A percentile compares a stretch with the other conserved stretches of the same genome.
phyloP scores from a whole-genome alignment of 164 flowering plant species.

The Berberis thunbergii region DNA sequence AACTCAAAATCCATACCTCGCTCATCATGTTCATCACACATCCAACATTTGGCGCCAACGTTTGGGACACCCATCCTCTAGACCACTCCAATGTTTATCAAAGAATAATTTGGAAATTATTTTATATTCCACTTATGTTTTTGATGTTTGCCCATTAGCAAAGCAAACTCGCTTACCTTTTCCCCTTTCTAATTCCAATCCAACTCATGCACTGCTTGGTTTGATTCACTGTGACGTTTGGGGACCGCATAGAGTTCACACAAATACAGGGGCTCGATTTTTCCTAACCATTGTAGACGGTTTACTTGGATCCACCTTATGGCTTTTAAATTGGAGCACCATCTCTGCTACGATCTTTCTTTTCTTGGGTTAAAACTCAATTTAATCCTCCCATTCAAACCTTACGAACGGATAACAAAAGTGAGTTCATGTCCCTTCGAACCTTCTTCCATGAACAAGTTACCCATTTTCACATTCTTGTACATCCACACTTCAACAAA shows the following conservation, averaged over 20 bases:
- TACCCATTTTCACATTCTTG: not conserved
- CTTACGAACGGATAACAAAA: too few relatives aligned
- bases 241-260: not conserved
- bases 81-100: too few relatives aligned
- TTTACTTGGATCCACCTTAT: too few relatives aligned
- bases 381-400: too few relatives aligned
- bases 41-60: too few relatives aligned
- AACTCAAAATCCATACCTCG: too few relatives aligned
- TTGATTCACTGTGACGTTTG: not conserved
- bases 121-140: not conserved
- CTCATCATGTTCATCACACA: too few relatives aligned
- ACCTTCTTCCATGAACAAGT: too few relatives aligned
- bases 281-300: not conserved
- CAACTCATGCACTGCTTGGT: not conserved
- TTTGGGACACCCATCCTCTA: too few relatives aligned
- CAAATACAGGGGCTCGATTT: not conserved
- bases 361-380: slow-evolving; percentile 2
- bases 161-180: not conserved
- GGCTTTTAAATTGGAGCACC: too few relatives aligned
- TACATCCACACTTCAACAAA: not conserved
- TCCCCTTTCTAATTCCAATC: not conserved
- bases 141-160: not conserved
- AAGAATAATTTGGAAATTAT: too few relatives aligned
- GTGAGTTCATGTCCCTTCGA: too few relatives aligned
- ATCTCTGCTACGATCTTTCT: not conserved